Conservation (phyloP, 2,329 filamentous ascomycete genomes). For the Fusarium armeniacum region DNA sequence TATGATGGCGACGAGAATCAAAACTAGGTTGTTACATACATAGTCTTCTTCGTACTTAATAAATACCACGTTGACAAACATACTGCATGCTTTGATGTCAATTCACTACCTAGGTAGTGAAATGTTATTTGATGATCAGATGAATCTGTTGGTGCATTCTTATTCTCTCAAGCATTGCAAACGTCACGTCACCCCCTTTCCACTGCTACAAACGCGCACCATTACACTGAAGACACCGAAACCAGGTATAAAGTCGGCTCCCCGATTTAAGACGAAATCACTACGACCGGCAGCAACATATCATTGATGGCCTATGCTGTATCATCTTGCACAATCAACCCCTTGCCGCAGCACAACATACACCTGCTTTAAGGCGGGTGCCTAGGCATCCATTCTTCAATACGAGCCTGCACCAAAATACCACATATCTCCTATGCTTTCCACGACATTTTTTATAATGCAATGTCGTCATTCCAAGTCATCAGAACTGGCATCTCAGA, state of each 20-base stretch:
- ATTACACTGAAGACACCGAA: neutral
- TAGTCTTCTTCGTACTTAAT: constrained; percentile 1
- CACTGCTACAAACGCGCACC: neutral
- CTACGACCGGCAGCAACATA: neutral
- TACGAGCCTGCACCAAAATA: neutral
- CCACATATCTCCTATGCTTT: neutral
- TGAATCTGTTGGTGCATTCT: neutral
- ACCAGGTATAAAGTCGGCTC: neutral
- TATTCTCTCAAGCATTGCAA: neutral
- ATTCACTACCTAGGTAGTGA: neutral
- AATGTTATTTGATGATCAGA: neutral
- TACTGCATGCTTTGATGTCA: neutral
- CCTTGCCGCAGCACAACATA: neutral
- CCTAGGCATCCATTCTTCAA: neutral
- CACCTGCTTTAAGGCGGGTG: neutral
- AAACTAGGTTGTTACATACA: neutral
- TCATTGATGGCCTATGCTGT: neutral
- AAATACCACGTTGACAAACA: neutral
- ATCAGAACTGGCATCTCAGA: neutral
- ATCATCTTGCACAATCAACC: neutral
- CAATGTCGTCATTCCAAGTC: neutral
- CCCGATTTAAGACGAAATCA: neutral
- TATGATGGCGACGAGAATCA: neutral
- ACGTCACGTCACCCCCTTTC: neutral
- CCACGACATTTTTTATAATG: neutral